Percentiles rank a stretch among this genome's conserved stretches.
phyloP scores from a whole-genome alignment of 805 yeast genomes.

The Lachancea mirantina region DNA sequence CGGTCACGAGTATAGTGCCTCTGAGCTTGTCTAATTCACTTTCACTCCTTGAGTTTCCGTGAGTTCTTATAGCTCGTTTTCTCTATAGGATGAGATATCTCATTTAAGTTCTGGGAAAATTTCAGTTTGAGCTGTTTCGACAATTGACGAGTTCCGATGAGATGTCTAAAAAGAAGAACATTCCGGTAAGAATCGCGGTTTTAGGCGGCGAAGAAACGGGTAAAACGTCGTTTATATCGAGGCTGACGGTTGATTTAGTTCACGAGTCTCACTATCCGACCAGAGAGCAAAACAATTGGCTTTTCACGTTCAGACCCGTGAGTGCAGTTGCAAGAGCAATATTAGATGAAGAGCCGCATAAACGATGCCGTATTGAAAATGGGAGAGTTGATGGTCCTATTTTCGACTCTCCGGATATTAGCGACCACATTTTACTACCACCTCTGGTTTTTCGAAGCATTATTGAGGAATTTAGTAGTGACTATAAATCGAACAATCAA shows the following conservation, averaged over 20 bases:
- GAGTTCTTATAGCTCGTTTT: no score
- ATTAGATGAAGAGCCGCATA: slow-evolving; percentile 41
- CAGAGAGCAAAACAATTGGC: slow-evolving; percentile 48
- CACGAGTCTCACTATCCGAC: slow-evolving; percentile 75
- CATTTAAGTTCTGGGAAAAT: no score
- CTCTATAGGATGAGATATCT: no score
- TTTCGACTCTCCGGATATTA: slow-evolving; percentile 26
- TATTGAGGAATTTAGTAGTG: slow-evolving; percentile 17
- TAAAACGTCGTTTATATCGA: slow-evolving; percentile 50
- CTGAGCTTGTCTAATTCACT: no score
- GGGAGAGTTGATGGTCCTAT: slow-evolving; percentile 20
- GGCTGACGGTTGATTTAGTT: slow-evolving; percentile 41
- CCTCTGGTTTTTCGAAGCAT: slow-evolving; percentile 35
- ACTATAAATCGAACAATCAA: not conserved
- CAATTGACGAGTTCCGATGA: no score
- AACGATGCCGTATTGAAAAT: slow-evolving; percentile 31
- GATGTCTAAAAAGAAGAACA: no score
- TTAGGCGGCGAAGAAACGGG: slow-evolving; percentile 56
- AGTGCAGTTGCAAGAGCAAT: slow-evolving; percentile 35
- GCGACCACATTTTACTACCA: slow-evolving; percentile 29
- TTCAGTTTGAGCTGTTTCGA: no score
- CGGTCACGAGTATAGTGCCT: no score
- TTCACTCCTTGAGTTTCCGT: no score
- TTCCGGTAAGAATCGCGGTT: slow-evolving; percentile 52
- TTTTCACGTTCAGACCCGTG: slow-evolving; percentile 48